Evolutionary conservation across 148 eudicot genomes (phyloP).

Genomic region (Bassia scoparia): DNA sequence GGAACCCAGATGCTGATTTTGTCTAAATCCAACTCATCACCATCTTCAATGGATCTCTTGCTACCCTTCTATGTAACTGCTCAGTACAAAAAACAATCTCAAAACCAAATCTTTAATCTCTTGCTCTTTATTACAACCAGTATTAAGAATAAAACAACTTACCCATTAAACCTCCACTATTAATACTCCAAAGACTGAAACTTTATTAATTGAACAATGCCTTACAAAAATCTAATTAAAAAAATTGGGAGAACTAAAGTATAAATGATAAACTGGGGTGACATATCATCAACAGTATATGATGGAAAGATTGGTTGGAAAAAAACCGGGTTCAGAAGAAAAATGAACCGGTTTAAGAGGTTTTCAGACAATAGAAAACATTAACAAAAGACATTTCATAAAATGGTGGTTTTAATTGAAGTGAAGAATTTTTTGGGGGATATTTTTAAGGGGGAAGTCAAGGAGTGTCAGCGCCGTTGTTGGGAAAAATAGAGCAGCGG

Average conservation of each 20-base stretch:
- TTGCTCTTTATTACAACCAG: too few relatives aligned
- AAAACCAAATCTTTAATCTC: background rate
- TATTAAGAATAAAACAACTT: too few relatives aligned
- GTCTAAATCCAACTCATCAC: conserved; percentile 1
- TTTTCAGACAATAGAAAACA: background rate
- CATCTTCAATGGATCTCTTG: conserved; percentile 25
- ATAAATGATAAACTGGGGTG: background rate
- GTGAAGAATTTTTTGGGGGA: background rate
- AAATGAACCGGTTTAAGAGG: conserved; percentile 12
- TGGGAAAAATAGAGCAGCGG: conserved; percentile 11
- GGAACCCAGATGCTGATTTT: conserved; percentile 24
- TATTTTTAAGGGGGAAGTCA: background rate
- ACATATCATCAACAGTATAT: background rate
- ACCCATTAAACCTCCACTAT: too few relatives aligned
- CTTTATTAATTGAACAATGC: too few relatives aligned
- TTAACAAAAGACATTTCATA: background rate
- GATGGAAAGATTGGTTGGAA: too few relatives aligned
- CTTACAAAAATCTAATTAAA: too few relatives aligned
- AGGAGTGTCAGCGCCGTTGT: conserved; percentile 21
- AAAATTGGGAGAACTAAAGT: too few relatives aligned
- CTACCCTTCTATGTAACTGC: background rate
- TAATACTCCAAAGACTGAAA: too few relatives aligned
- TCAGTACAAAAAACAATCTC: conserved; percentile 13
- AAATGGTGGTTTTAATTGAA: background rate
- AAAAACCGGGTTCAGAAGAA: conserved; percentile 4